Evolutionary conservation across 495 filamentous ascomycete species (phyloP), one percentile per base, ranked within the genome.

Genomic region (Elaphomyces granulatus): DNA sequence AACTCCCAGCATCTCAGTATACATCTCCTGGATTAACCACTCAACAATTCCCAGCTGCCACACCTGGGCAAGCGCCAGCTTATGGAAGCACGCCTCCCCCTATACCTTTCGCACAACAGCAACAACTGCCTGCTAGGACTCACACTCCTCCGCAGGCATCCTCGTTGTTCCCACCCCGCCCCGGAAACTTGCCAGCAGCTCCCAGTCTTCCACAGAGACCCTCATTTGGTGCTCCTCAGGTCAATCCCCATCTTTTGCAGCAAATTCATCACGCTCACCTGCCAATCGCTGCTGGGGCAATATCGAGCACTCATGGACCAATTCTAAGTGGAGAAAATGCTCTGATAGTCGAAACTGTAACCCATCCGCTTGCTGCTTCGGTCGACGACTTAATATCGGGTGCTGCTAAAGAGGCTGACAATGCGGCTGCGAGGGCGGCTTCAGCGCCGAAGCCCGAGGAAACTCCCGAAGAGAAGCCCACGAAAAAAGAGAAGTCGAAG

Each of bases 401-500:
- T 38, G 42, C 60, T 39, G 40, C 63, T 37, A 43, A 61, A 46
- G 49, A 52, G 28, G 60, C 51, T 1, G 59, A 62, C 20, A 53
- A 60, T 34, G 55, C 50, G 12, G 23, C 23, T 8, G 51, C 49
- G 14, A 48, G 49, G 12, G 30, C 33, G 14, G 39, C 34, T 17
- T 46, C 46, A 32, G 40, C 50, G 3, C 26, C 53, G 14, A 50
- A 51, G 46, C 23, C 55, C 8, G 48, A 56, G 15, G 60, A 59
- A 17, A 37, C 54, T 3, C 40, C 44, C 7, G 63, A 58, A 42
- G 71, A 83, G 53, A 81, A 83, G 63, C 58, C 55, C 31, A 39
- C 45, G 36, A 81, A 79, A 62, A 68, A 71, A 32, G 77, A 81
- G 32, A 82, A 82, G 58, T 61, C 77, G 12, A 83, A 83, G 64